Evolutionary conservation across 768 basidiomycete genomes (phyloP), one percentile per base, ranked within the genome.

Genomic region (Agrocybe chaxingu): DNA sequence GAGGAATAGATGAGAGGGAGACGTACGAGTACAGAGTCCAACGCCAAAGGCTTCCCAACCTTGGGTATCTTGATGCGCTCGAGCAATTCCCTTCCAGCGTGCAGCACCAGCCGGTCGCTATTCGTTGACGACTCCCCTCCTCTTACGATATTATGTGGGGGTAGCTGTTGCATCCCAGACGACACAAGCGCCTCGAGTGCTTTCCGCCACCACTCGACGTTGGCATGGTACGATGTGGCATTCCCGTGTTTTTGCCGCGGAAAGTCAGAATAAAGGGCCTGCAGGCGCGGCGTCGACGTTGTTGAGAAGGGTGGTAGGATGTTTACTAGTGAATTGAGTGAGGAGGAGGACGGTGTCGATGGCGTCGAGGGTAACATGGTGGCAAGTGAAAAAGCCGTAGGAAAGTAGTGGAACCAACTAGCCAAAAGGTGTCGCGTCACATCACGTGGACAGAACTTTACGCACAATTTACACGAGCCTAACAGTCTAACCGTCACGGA

Each of bases 251-350:
- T 90, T 68, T 95, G 92, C 9, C 83, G 75, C 0, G 89, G 82
- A 50, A 95, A 84, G 62, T 95, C 92, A 7, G 93, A 88, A 68
- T 95, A 98, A 6, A 98, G 74, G 0, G 92, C 82, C 54, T 88
- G 84, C 0, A 92, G 73, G 7, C 89, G 82, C 18, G 78, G 70
- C 1, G 66, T 62, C 0, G 82, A 78, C 2, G 77, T 71, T 0
- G 70, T 68, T 7, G 68, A 63, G 55, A 77, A 85, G 19, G 82
- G 74, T 5, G 73, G 66, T 9, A 80, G 68, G 55, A 77, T 84
- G 19, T 81, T 73, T 5, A 73, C 66, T 9, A 80, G 68, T 6
- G 70, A 56, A 58, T 56, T 42, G 49, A 62, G n/a, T 13, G 61
- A 49, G 34, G 58, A 50, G 29, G 56, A 46, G 4, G 50, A 48